These are phyloP conservation scores for Cryptosporidium xiaoi DNA, from an alignment of 169 alveolate genomes.

Conservation along the genomic window DNA sequence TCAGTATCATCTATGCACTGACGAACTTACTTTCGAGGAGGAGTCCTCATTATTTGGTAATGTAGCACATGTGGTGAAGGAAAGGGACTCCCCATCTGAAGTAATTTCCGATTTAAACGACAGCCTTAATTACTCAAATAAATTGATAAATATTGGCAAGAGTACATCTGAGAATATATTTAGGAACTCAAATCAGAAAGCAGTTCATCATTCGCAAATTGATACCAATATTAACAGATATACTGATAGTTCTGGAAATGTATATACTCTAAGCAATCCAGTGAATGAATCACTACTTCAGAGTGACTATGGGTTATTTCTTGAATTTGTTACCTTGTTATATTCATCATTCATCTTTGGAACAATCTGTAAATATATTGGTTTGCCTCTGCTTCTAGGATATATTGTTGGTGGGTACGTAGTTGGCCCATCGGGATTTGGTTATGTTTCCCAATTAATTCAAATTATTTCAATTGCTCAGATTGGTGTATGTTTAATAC, in stretches of 20 bases:
- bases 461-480: conserved; percentile 73
- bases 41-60: conserved; percentile 73
- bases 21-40: conserved; percentile 27
- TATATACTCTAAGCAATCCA: conserved; percentile 55
- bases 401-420: conserved; percentile 68
- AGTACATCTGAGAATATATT: conserved; percentile 11
- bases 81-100: conserved; percentile 60
- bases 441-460: conserved; percentile 58
- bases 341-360: conserved; percentile 70
- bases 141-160: neutral
- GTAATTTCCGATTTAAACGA: conserved; percentile 25
- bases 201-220: conserved; percentile 6
- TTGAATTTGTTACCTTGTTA: conserved; percentile 50
- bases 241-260: conserved; percentile 55
- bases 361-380: conserved; percentile 58
- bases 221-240: conserved; percentile 12
- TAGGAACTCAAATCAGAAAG: conserved; percentile 3
- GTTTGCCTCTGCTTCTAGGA: conserved; percentile 55
- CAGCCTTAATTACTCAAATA: neutral
- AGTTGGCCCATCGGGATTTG: conserved; percentile 73
- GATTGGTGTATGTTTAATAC: conserved; percentile 68
- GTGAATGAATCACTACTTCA: conserved; percentile 54
- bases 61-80: conserved; percentile 72
- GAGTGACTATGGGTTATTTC: conserved; percentile 67
- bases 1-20: conserved; percentile 54